phyloP scores from a whole-genome alignment of 2,329 filamentous ascomycete species.

The Rhexocercosporidium sp. region DNA sequence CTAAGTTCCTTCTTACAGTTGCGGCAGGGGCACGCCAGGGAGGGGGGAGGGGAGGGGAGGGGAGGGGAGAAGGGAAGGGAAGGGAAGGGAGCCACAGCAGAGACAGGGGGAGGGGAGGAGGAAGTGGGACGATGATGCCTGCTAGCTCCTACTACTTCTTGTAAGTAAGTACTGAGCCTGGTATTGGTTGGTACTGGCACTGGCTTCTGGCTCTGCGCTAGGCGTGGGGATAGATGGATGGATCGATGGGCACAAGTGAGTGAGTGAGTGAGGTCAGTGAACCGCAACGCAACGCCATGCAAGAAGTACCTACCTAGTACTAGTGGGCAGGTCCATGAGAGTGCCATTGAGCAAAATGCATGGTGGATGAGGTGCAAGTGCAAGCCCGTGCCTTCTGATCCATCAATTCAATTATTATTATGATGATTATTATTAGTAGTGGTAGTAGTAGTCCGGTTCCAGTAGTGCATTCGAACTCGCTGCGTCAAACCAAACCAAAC shows the following conservation, averaged over 20 bases:
- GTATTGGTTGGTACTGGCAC: background rate
- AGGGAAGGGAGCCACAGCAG: background rate
- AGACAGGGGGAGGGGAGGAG: background rate
- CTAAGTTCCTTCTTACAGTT: background rate
- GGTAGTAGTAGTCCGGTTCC: no score
- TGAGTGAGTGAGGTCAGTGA: no score
- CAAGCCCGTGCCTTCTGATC: no score
- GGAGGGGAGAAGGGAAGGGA: background rate
- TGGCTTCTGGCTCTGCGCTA: constrained; percentile 6
- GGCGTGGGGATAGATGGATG: background rate
- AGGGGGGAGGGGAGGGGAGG: background rate
- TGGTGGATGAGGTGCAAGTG: constrained; percentile 3
- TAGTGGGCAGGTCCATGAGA: no score
- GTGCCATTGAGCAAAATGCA: no score
- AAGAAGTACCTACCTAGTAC: no score
- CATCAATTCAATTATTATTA: no score
- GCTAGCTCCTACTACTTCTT: background rate
- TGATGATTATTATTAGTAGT: no score
- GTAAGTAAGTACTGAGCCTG: no score
- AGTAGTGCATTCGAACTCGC: no score
- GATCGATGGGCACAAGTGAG: background rate
- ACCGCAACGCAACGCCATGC: no score
- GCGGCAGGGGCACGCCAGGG: background rate
- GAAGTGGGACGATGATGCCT: background rate
- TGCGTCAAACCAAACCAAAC: constrained; percentile 7